These are phyloP conservation scores for Colletotrichum aenigma DNA, from an alignment of 2,329 filamentous ascomycete genomes.

Conservation along the genomic window DNA sequence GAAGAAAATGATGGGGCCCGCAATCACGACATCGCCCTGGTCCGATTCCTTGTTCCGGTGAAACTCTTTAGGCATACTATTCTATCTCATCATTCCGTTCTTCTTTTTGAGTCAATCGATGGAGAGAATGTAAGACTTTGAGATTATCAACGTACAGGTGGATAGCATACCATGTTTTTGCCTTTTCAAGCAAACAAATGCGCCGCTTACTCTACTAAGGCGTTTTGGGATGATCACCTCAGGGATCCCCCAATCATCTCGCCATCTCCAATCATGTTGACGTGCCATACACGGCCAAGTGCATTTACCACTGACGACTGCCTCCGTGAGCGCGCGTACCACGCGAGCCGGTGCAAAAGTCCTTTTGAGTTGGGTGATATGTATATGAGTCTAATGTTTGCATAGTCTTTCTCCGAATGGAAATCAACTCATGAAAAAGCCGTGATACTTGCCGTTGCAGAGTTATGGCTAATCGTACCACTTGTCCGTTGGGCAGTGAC, in stretches of 20 bases:
- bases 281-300: background rate
- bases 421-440: background rate
- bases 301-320: background rate
- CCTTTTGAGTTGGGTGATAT: background rate
- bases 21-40: background rate
- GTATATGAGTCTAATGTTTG: background rate
- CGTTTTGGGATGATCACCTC: background rate
- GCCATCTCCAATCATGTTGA: background rate
- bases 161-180: background rate
- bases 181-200: background rate
- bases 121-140: background rate
- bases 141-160: background rate
- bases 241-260: background rate
- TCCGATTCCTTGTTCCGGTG: background rate
- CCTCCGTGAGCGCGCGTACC: background rate
- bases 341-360: background rate
- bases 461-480: background rate
- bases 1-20: background rate
- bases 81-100: background rate
- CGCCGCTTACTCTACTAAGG: background rate
- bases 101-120: background rate
- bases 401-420: too few relatives aligned
- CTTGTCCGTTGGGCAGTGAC: background rate
- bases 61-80: fast-evolving
- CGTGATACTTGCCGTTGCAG: background rate